Evolutionary conservation across 2,329 filamentous ascomycete genomes (phyloP).

Genomic region (Cylindrodendrum hubeiense): DNA sequence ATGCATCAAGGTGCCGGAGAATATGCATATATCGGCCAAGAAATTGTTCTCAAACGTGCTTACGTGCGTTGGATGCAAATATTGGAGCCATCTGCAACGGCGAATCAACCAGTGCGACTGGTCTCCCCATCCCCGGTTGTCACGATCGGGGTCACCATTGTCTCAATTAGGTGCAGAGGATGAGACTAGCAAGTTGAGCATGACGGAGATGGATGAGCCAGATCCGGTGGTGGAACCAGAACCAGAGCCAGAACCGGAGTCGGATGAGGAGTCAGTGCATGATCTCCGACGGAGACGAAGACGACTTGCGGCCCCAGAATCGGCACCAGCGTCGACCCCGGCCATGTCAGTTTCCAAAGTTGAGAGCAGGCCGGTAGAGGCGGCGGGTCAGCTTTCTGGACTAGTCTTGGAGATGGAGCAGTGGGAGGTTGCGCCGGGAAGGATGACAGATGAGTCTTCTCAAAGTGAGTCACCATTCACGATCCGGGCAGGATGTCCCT

Average conservation of each 20-base stretch:
- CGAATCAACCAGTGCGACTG: constrained; percentile 45
- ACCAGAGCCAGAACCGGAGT: neutral
- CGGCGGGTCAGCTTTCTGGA: neutral
- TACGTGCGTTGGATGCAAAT: constrained; percentile 49
- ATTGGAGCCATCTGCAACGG: constrained; percentile 42
- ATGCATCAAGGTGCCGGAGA: constrained; percentile 45
- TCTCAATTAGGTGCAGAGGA: constrained; percentile 10
- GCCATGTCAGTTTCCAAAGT: neutral
- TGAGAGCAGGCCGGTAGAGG: neutral
- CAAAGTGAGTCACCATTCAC: constrained; percentile 50
- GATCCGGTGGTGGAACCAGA: neutral
- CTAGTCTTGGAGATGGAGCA: constrained; percentile 52
- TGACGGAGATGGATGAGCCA: constrained; percentile 20
- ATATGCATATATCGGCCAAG: constrained; percentile 32
- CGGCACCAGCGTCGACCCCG: neutral
- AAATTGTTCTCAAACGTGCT: constrained; percentile 33
- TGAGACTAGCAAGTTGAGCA: neutral
- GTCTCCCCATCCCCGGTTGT: constrained; percentile 5
- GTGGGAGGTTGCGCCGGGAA: constrained; percentile 61
- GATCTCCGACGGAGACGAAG: constrained; percentile 3
- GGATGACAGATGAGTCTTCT: constrained; percentile 46
- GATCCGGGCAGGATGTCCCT: neutral
- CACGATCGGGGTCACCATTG: neutral
- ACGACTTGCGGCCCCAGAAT: neutral
- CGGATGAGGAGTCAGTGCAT: constrained; percentile 2